Evolutionary conservation across 805 yeast species (phyloP), one percentile per base, ranked within the genome.

Genomic region (Candida corydali): DNA sequence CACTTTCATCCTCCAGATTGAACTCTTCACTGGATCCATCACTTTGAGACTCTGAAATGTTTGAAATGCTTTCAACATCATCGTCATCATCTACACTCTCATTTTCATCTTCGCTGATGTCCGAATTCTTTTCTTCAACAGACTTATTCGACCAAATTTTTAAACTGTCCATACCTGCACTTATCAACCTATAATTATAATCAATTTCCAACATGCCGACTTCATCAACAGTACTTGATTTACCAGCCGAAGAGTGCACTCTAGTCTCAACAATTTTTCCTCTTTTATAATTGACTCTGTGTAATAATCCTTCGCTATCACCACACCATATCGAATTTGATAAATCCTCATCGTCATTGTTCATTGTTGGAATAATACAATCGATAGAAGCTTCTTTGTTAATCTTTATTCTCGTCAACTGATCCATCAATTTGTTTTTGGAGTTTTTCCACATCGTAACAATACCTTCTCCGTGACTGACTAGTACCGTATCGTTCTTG

Each of bases 401-500:
- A 7, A 89, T 69, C 44, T 78, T 78, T 14, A 91, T 75, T 40
- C 98, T 66, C 9, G 84, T 74, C 32, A 87, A 68, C 61, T 91
- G 97, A 57, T 91, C 97, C 40, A 65, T 69, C 42, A 79, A 72
- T 29, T 74, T 74, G 52, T 86, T 86, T 52, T 75, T 75, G 20
- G 75, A 69, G 18, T 82, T 79, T 47, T 76, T 78, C 98, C 98
- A 91, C 10, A 84, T 66, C 0, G 98, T 87, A 5, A 87, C 70
- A 10, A 86, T 75, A 3, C 98, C 98, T 52, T 83, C 93, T 11
- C 95, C 87, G 82, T 87, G 88, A 30, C 96, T 91, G 47, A 89
- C 88, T 3, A 82, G 75, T 3, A 80, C 73, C 1, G 77, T 71
- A 14, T 77, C 80, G 37, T 80, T 85, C 32, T 71, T 73, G 10